Evolutionary conservation across 306 rosid species (phyloP), one percentile per base, ranked within the genome.

Genomic region (Vigna hirtella): DNA sequence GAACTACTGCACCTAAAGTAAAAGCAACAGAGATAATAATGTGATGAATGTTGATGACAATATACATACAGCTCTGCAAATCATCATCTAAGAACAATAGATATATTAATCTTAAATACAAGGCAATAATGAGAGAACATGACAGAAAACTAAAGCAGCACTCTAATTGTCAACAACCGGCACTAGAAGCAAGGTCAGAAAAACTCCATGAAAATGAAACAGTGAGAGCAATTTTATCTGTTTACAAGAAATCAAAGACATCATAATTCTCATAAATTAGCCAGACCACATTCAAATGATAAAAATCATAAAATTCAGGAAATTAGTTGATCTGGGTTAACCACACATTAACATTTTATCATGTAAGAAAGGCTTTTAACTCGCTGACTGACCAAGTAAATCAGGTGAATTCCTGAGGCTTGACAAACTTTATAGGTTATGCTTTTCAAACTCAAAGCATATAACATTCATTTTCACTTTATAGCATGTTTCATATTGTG

Each of bases 201-300:
- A 65, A 65, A 22, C 36, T 57, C 63, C 13, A 57, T 22, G 36
- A 24, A 26, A 30, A 13, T 10, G 2, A 61, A 40, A 42, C 7
- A 42, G 34, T 18, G 11, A 9, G 11, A 11, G 52, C n/a, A 40
- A 17, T 11, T 12, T 66, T 40, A 1, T 66, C 18, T 65, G 8
- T 12, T n/a, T 5, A 26, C 15, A 14, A 18, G 52, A 70, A 55
- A 66, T 16, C 34, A 4, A 48, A 3, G 47, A 43, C 34, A 66
- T 12, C 11, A 18, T 50, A 57, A 61, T 12, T 43, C 24, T 22
- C 26, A 28, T 1, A 53, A 22, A 52, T 66, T 77, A 55, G 55
- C 43, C 70, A 43, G 56, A 66, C 15, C 30, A n/a, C 81, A 49
- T 16, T 9, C 50, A 74, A 59, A 53, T 28, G 32, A 59, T 45